phyloP scores from a whole-genome alignment of 2,329 filamentous ascomycete genomes.

The Alternaria sp. region DNA sequence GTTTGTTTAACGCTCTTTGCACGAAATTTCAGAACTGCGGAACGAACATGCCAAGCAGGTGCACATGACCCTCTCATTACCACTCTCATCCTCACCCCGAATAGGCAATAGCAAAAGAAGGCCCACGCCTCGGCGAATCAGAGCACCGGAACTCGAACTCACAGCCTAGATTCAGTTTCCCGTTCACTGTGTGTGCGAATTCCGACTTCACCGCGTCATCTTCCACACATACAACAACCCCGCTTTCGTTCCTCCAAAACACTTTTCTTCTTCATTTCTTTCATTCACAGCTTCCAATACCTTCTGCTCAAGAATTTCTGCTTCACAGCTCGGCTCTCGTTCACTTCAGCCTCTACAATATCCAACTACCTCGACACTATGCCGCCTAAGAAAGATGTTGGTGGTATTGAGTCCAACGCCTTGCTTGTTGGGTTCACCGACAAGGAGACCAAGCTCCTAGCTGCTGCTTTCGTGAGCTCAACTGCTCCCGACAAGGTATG shows the following conservation, averaged over 20 bases:
- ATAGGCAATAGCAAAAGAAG: neutral
- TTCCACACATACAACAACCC: constrained; percentile 12
- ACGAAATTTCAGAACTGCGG: neutral
- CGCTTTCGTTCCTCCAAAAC: constrained; percentile 1
- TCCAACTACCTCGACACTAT: constrained; percentile 17
- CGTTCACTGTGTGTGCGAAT: neutral
- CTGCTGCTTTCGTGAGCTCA: constrained; percentile 43
- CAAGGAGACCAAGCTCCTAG: constrained; percentile 42
- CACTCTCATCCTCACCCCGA: neutral
- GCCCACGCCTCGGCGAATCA: neutral
- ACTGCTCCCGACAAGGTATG: constrained; percentile 42
- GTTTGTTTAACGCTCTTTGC: neutral
- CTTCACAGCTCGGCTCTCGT: neutral
- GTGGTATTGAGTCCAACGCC: constrained; percentile 6
- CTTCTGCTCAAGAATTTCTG: neutral
- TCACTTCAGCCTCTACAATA: neutral
- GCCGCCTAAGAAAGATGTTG: constrained; percentile 39
- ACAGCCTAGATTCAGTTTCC: constrained; percentile 10
- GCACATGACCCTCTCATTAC: neutral
- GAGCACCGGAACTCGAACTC: neutral
- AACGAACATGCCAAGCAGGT: neutral
- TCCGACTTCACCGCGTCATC: constrained; percentile 19
- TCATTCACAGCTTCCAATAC: neutral
- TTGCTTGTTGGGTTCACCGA: constrained; percentile 34
- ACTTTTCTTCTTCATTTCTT: neutral